Percentiles rank a stretch among this genome's conserved stretches.
phyloP scores from a whole-genome alignment of 371 early-diverging fungal genomes.

The Mucor irregularis region DNA sequence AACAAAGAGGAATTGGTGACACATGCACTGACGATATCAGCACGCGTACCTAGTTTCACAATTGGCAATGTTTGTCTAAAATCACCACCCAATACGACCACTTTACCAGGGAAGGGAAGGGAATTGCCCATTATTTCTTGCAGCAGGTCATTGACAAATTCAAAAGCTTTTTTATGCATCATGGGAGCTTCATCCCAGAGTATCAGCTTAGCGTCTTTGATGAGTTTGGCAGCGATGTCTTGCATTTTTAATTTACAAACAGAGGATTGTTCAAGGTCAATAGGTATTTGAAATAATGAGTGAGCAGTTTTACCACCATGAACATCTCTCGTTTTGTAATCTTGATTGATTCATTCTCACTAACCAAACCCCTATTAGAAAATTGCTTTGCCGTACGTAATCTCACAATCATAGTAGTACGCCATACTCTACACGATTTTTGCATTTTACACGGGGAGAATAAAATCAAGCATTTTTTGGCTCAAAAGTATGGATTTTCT shows the following conservation, averaged over 20 bases:
- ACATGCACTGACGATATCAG: constrained; percentile 8
- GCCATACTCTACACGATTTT: too few species aligned
- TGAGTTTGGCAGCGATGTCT: not conserved
- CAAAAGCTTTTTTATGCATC: constrained; percentile 6
- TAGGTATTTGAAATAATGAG: constrained; percentile 17
- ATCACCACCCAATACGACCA: constrained; percentile 23
- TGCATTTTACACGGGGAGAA: too few species aligned
- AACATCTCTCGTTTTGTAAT: too few species aligned
- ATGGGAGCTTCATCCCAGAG: constrained; percentile 30
- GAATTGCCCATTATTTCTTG: too few species aligned
- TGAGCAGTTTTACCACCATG: constrained; percentile 23
- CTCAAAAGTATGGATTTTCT: too few species aligned
- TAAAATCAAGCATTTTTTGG: too few species aligned
- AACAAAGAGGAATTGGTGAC: not conserved
- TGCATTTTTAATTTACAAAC: constrained; percentile 1
- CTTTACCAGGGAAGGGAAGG: constrained; percentile 28
- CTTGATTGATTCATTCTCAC: too few species aligned
- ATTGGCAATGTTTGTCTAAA: constrained; percentile 25
- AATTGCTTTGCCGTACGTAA: too few species aligned
- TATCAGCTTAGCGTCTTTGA: constrained; percentile 9
- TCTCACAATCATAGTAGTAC: too few species aligned
- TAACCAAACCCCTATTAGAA: too few species aligned
- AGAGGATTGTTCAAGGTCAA: constrained; percentile 1
- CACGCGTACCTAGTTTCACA: not conserved
- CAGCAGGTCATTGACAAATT: constrained; percentile 17